Percentiles rank a stretch among this genome's conserved stretches.
These are phyloP conservation scores for Neostapfia colusana DNA, from an alignment of 176 grass and related monocot genomes.

Conservation along the genomic window DNA sequence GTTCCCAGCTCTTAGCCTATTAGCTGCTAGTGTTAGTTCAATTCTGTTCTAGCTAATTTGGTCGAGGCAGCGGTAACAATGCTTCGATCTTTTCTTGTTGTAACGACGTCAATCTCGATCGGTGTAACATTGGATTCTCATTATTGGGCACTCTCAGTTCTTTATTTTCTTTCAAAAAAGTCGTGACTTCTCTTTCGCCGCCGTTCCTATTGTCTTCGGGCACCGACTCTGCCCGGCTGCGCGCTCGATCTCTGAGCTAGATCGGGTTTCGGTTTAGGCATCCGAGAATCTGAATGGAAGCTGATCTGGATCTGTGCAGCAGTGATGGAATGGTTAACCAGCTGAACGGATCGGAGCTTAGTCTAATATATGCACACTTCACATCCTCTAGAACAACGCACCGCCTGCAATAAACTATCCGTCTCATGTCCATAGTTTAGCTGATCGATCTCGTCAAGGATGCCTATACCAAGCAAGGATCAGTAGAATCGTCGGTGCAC, in stretches of 20 bases:
- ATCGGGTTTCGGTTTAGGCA: background rate
- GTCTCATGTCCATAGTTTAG: background rate
- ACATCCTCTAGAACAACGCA: background rate
- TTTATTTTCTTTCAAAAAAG: background rate
- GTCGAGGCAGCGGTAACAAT: background rate
- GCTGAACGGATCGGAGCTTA: background rate
- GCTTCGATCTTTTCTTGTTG: background rate
- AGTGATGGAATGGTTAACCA: background rate
- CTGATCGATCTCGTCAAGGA: background rate
- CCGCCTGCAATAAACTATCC: background rate
- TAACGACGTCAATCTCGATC: background rate
- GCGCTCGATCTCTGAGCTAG: slow-evolving; percentile 1
- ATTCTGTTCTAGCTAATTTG: background rate
- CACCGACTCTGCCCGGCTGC: background rate
- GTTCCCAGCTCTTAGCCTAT: background rate
- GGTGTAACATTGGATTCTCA: slow-evolving; percentile 13
- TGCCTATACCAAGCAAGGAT: background rate
- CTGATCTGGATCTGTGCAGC: background rate
- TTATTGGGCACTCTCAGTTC: background rate
- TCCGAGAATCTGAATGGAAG: background rate
- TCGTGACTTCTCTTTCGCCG: background rate
- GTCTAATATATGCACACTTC: background rate
- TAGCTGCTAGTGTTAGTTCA: background rate
- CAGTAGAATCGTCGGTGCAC: background rate
- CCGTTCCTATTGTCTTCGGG: background rate